These are phyloP conservation scores for Marvania coccoides DNA, from an alignment of 139 green algal species.

Conservation along the genomic window DNA sequence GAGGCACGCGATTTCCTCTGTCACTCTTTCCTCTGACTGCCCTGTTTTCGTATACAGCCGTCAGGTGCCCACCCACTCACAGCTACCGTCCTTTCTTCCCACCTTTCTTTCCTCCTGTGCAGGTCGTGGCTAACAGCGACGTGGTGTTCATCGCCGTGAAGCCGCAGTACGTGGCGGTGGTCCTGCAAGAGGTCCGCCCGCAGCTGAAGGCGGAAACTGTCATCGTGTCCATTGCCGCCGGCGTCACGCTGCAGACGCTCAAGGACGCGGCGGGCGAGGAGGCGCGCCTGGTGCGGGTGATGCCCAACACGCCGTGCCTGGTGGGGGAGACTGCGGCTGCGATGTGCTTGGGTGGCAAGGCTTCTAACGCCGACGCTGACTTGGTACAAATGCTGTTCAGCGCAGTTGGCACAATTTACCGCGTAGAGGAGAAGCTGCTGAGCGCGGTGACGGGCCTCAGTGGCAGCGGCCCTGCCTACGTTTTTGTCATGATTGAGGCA, in stretches of 20 bases:
- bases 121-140: conserved; percentile 66
- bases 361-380: conserved; percentile 48
- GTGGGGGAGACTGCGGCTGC: conserved; percentile 82
- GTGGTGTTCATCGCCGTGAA: conserved; percentile 92
- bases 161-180: conserved; percentile 71
- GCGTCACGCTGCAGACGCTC: conserved; percentile 64
- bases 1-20: conserved; percentile 29
- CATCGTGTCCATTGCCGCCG: conserved; percentile 92
- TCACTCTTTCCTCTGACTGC: not conserved
- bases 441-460: conserved; percentile 87
- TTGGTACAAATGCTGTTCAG: conserved; percentile 60
- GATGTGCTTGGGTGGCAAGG: conserved; percentile 64
- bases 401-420: conserved; percentile 60
- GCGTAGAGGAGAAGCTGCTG: conserved; percentile 82
- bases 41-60: not conserved
- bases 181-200: conserved; percentile 54
- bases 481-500: conserved; percentile 96
- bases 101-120: not conserved
- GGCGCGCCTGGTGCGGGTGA: conserved; percentile 77
- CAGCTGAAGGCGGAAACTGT: conserved; percentile 38
- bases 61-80: not conserved
- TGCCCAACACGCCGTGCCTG: conserved; percentile 97
- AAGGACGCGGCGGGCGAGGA: conserved; percentile 52
- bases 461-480: conserved; percentile 87
- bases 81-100: not conserved